Evolutionary conservation across 805 yeast genomes (phyloP).

Genomic region (Saccharomycopsis selenospora): DNA sequence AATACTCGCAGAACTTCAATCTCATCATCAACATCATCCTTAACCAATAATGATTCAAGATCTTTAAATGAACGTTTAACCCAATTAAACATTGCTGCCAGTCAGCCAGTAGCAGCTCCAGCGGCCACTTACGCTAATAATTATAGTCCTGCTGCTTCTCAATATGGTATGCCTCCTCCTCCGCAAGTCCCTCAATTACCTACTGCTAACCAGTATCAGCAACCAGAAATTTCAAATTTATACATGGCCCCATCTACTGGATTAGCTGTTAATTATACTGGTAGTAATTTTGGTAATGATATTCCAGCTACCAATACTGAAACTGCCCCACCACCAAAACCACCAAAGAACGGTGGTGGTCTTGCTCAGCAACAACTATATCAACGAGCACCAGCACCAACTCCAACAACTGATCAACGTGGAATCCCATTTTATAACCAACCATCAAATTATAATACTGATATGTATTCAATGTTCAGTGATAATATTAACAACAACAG

Average conservation of each 20-base stretch:
- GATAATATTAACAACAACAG: no score
- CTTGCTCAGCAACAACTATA: slow-evolving; percentile 5
- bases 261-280: neutral
- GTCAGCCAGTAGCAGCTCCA: slow-evolving; percentile 1
- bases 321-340: slow-evolving; percentile 21
- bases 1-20: slow-evolving; percentile 22
- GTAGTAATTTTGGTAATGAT: slow-evolving; percentile 6
- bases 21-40: neutral
- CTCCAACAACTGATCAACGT: slow-evolving; percentile 25
- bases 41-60: neutral
- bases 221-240: neutral
- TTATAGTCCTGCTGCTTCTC: neutral
- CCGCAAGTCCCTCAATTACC: slow-evolving; percentile 1
- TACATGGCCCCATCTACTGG: neutral
- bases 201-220: neutral
- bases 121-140: neutral
- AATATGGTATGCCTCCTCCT: neutral
- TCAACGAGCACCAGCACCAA: slow-evolving; percentile 21
- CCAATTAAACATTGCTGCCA: slow-evolving; percentile 20
- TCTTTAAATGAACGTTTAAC: slow-evolving; percentile 24
- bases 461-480: slow-evolving; percentile 33
- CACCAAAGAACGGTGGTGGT: neutral
- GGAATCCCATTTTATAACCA: slow-evolving; percentile 40
- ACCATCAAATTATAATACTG: slow-evolving; percentile 45
- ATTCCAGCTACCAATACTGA: neutral